Percentiles rank a stretch among this genome's conserved stretches.
Evolutionary conservation across 805 yeast species (phyloP).

Genomic region (Candida namnaoensis): DNA sequence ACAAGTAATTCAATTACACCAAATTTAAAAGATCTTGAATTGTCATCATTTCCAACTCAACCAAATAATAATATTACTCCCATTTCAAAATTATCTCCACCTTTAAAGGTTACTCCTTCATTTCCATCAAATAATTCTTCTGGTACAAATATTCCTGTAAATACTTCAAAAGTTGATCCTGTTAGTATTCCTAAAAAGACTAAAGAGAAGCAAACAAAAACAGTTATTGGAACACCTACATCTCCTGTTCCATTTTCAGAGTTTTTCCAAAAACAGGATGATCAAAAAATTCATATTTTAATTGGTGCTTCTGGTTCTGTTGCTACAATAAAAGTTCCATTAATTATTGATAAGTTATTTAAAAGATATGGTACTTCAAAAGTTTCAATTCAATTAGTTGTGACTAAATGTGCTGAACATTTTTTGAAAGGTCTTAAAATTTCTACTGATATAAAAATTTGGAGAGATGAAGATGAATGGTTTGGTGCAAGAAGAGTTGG

Average conservation of each 20-base stretch:
- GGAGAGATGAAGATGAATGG: constrained; percentile 86
- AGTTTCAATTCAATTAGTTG: constrained; percentile 77
- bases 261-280: constrained; percentile 64
- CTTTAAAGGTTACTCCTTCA: too few species aligned
- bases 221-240: constrained; percentile 47
- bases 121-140: too few species aligned
- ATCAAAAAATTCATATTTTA: constrained; percentile 78
- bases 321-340: constrained; percentile 89
- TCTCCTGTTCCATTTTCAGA: constrained; percentile 72
- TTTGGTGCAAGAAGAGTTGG: constrained; percentile 40
- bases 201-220: constrained; percentile 32
- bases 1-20: neutral
- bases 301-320: constrained; percentile 95
- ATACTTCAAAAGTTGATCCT: constrained; percentile 7
- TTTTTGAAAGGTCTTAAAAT: constrained; percentile 56
- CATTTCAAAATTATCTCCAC: too few species aligned
- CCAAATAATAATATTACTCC: too few species aligned
- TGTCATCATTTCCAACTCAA: too few species aligned
- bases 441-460: constrained; percentile 67
- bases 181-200: constrained; percentile 18
- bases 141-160: too few species aligned
- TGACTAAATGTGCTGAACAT: constrained; percentile 69
- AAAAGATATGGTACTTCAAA: constrained; percentile 68
- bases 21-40: neutral
- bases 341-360: constrained; percentile 78